Conservation (phyloP, 2,329 filamentous ascomycete species). For the Paecilomyces fulvus region DNA sequence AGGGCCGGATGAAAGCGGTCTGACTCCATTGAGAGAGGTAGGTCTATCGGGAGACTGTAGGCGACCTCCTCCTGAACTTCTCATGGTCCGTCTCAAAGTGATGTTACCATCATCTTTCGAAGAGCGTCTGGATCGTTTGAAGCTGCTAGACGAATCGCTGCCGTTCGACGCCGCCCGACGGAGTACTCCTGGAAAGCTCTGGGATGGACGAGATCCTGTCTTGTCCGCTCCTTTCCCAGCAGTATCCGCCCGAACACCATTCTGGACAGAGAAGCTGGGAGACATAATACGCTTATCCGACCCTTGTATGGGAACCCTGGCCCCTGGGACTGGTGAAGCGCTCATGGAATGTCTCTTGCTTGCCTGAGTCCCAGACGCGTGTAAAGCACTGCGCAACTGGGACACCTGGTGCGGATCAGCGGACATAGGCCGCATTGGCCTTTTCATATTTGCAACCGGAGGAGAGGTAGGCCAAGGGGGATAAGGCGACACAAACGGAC, state of each 20-base stretch:
- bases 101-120: slow-evolving; percentile 41
- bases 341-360: slow-evolving; percentile 3
- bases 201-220: slow-evolving; percentile 3
- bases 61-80: slow-evolving; percentile 37
- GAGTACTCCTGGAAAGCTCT: slow-evolving; percentile 17
- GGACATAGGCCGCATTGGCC: slow-evolving; percentile 12
- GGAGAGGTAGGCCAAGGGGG: slow-evolving; percentile 3
- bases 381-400: slow-evolving; percentile 6
- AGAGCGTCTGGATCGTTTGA: slow-evolving; percentile 55
- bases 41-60: slow-evolving; percentile 35
- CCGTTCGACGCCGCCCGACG: slow-evolving; percentile 53
- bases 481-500: neutral
- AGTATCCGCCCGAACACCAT: slow-evolving; percentile 4
- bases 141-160: slow-evolving; percentile 67
- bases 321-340: slow-evolving; percentile 1
- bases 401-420: slow-evolving; percentile 10
- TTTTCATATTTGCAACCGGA: slow-evolving; percentile 6
- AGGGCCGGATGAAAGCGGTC: slow-evolving; percentile 36
- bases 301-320: slow-evolving; percentile 1
- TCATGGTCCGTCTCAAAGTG: slow-evolving; percentile 67
- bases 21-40: slow-evolving; percentile 53
- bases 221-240: slow-evolving; percentile 1
- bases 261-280: slow-evolving; percentile 13
- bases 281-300: slow-evolving; percentile 15
- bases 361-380: slow-evolving; percentile 1